phyloP scores from a whole-genome alignment of 1,284 basidiomycete genomes.

The Apiotrichum mycotoxinovorans region DNA sequence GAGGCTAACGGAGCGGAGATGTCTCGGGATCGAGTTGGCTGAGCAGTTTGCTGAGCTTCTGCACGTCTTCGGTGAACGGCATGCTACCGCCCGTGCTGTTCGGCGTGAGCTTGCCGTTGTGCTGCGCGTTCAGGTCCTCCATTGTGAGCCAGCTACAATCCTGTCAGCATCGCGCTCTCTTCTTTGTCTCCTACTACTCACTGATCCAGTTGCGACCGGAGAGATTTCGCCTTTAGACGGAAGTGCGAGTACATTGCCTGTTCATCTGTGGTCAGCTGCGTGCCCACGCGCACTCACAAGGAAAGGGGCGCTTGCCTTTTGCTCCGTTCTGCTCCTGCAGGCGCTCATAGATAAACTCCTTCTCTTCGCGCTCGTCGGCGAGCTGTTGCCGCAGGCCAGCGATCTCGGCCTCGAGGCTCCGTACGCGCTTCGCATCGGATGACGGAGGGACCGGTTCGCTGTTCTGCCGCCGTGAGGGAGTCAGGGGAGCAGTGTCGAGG shows the following conservation, averaged over 20 bases:
- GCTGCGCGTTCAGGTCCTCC: slow-evolving; percentile 28
- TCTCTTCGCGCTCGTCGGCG: slow-evolving; percentile 39
- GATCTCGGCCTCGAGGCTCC: slow-evolving; percentile 31
- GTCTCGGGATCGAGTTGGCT: slow-evolving; percentile 37
- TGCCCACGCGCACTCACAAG: slow-evolving; percentile 14
- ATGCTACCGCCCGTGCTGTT: slow-evolving; percentile 20
- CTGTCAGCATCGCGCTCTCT: background rate
- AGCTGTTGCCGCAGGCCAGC: slow-evolving; percentile 32
- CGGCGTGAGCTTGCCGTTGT: slow-evolving; percentile 15
- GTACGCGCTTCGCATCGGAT: background rate
- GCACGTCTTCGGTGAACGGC: slow-evolving; percentile 37
- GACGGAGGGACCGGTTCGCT: slow-evolving; percentile 7
- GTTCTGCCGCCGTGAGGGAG: slow-evolving; percentile 28
- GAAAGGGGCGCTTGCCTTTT: slow-evolving; percentile 21
- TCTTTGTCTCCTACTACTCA: slow-evolving; percentile 18
- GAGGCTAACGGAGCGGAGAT: slow-evolving; percentile 19
- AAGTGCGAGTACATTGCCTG: slow-evolving; percentile 43
- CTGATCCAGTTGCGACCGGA: slow-evolving; percentile 42
- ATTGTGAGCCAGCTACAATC: slow-evolving; percentile 40
- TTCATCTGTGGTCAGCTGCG: slow-evolving; percentile 24
- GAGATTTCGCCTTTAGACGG: slow-evolving; percentile 39
- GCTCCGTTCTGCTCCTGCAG: slow-evolving; percentile 24
- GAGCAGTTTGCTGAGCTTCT: slow-evolving; percentile 35
- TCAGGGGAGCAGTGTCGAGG: slow-evolving; percentile 23
- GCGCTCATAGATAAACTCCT: slow-evolving; percentile 36